These are phyloP conservation scores for Talaromyces wortmannii DNA, from an alignment of 495 filamentous ascomycete species.

Conservation along the genomic window DNA sequence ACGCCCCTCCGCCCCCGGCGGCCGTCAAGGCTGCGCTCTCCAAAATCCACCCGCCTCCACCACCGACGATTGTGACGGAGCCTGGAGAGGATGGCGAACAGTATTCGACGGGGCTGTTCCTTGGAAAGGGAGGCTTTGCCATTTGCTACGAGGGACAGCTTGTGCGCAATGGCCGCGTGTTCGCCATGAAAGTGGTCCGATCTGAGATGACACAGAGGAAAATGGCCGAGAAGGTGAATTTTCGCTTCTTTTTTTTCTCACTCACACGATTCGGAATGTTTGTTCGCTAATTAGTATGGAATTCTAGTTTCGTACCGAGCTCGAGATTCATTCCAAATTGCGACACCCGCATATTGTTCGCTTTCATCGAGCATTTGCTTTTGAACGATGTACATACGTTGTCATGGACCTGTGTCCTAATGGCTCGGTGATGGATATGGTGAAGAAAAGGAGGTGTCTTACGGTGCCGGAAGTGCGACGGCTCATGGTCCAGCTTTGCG, in stretches of 20 bases:
- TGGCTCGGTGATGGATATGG: slow-evolving; percentile 98
- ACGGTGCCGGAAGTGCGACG: slow-evolving; percentile 88
- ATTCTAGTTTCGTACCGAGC: slow-evolving; percentile 84
- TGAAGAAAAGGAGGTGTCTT: slow-evolving; percentile 77
- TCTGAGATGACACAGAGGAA: slow-evolving; percentile 80
- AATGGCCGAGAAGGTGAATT: slow-evolving; percentile 76
- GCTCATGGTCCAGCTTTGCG: slow-evolving; percentile 87
- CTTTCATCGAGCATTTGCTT: slow-evolving; percentile 91
- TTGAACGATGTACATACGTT: slow-evolving; percentile 81
- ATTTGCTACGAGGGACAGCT: slow-evolving; percentile 79
- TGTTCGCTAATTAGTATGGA: neutral
- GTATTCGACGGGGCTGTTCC: slow-evolving; percentile 74
- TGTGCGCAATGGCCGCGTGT: slow-evolving; percentile 54
- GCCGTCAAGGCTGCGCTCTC: slow-evolving; percentile 32
- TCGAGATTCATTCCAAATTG: slow-evolving; percentile 98
- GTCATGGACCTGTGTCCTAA: slow-evolving; percentile 92
- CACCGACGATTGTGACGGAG: slow-evolving; percentile 70
- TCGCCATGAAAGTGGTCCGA: slow-evolving; percentile 86
- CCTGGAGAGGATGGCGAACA: slow-evolving; percentile 66
- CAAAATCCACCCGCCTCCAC: slow-evolving; percentile 64
- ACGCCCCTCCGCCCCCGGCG: slow-evolving; percentile 38
- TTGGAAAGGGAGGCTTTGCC: slow-evolving; percentile 94
- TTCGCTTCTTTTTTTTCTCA: neutral
- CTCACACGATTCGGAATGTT: too few relatives aligned
- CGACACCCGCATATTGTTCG: slow-evolving; percentile 88